Percentiles rank a stretch among this genome's conserved stretches.
Conservation (phyloP, 345 rosid species). For the Eucalyptus virginea region DNA sequence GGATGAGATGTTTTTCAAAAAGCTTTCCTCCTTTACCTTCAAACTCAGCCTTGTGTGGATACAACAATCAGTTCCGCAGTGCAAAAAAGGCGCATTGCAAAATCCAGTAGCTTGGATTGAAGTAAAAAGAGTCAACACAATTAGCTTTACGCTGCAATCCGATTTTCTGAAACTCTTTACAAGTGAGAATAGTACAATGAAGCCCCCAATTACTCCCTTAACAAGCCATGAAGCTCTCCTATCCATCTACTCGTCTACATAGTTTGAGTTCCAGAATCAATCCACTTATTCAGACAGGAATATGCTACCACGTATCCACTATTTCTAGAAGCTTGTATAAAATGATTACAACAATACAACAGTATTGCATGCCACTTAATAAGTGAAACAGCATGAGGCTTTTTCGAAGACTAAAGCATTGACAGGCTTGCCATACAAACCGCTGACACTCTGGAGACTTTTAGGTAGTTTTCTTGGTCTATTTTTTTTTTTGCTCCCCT, state of each 20-base stretch:
- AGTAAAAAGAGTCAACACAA: background rate
- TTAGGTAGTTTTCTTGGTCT: background rate
- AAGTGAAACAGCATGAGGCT: background rate
- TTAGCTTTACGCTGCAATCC: background rate
- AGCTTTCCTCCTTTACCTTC: background rate
- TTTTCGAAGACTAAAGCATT: background rate
- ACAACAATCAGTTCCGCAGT: background rate
- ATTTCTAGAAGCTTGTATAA: background rate
- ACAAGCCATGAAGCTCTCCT: background rate
- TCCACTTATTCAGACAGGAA: background rate
- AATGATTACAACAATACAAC: background rate
- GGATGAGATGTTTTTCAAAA: background rate
- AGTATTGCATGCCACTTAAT: background rate
- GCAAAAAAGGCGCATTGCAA: background rate
- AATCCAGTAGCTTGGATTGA: background rate
- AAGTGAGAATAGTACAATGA: background rate
- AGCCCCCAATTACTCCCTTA: background rate
- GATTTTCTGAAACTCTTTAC: background rate
- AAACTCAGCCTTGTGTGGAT: background rate
- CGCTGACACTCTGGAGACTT: background rate
- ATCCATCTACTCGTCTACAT: background rate
- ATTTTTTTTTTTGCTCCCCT: too few relatives aligned
- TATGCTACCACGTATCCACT: background rate
- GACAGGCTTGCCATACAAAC: background rate
- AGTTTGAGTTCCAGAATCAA: background rate